phyloP scores from a whole-genome alignment of 305 asterid genomes.

The Ilex paraguariensis region DNA sequence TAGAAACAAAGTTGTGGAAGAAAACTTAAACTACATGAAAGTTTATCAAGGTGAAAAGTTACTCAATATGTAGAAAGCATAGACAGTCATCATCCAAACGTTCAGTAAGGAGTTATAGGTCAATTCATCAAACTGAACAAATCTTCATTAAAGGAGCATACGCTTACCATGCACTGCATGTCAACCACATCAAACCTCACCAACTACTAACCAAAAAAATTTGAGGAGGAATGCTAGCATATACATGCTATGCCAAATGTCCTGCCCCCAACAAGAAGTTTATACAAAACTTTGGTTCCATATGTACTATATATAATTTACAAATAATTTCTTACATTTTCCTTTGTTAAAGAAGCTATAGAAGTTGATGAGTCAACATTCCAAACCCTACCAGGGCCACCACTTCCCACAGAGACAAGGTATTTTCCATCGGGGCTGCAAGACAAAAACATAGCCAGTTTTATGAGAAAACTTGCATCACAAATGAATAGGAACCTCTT shows the following conservation, averaged over 20 bases:
- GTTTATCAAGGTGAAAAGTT: not conserved
- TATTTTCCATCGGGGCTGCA: constrained; percentile 85
- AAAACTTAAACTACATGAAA: not conserved
- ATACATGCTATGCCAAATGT: too few relatives aligned
- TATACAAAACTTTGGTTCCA: not conserved
- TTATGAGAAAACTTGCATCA: constrained; percentile 13
- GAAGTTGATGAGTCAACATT: constrained; percentile 48
- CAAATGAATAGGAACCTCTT: not conserved
- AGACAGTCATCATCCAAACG: not conserved
- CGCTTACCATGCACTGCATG: not conserved
- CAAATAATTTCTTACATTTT: constrained; percentile 43
- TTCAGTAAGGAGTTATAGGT: not conserved
- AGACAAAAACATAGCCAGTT: constrained; percentile 17
- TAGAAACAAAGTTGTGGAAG: not conserved
- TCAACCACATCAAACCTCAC: not conserved
- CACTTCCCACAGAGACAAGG: constrained; percentile 84
- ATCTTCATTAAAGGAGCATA: not conserved
- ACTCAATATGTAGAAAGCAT: not conserved
- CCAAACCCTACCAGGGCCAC: constrained; percentile 89
- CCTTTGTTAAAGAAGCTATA: constrained; percentile 61
- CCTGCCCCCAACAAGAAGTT: not conserved
- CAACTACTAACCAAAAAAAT: not conserved
- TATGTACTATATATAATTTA: not conserved
- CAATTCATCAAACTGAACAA: not conserved
- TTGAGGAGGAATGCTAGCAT: too few relatives aligned